A percentile compares a stretch with the other conserved stretches of the same genome.
Conservation (phyloP, 2,329 filamentous ascomycete genomes). For the Cytospora piceicola region DNA sequence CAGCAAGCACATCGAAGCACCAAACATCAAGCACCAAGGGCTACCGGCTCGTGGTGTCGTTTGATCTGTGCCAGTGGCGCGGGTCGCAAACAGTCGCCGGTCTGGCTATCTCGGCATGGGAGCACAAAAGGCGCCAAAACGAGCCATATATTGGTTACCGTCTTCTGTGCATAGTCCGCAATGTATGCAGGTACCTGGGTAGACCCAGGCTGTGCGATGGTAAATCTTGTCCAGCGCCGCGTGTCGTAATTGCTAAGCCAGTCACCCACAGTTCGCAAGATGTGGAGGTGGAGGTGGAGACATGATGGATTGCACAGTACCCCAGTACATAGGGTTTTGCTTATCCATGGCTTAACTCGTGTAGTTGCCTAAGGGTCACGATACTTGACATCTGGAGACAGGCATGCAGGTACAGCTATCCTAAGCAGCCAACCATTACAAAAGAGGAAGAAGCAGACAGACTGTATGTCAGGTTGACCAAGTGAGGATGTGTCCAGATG, state of each 20-base stretch:
- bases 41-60: background rate
- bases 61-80: background rate
- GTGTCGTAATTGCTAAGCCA: background rate
- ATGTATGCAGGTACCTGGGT: background rate
- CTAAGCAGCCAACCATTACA: background rate
- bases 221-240: background rate
- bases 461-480: too few relatives aligned
- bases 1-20: background rate
- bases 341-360: background rate
- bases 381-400: too few relatives aligned
- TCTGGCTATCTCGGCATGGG: too few relatives aligned
- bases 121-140: background rate
- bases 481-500: too few relatives aligned
- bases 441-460: background rate
- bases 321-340: too few relatives aligned
- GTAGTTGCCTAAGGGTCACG: background rate
- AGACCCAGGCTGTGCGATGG: too few relatives aligned
- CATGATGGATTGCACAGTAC: background rate
- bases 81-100: too few relatives aligned
- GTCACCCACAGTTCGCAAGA: background rate
- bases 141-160: background rate
- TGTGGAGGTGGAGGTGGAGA: background rate
- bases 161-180: background rate
- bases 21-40: background rate
- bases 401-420: background rate